Evolutionary conservation across 352 stramenopile genomes (phyloP), one percentile per base, ranked within the genome.

Genomic region (Thraustochytrium sp.): DNA sequence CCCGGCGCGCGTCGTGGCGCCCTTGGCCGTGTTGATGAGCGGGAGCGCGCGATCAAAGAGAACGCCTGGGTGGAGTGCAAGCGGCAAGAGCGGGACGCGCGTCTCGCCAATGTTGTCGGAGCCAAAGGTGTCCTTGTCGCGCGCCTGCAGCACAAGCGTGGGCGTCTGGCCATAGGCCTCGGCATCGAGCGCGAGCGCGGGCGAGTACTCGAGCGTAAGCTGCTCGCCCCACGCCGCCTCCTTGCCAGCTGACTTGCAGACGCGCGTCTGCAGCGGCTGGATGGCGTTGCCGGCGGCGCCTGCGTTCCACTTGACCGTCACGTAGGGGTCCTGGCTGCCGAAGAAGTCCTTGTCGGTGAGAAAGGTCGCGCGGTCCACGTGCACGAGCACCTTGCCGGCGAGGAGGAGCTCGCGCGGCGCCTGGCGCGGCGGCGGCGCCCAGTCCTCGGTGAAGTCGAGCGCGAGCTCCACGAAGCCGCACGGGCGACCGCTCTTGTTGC

Each of bases 41-140:
- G 68, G 68, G 8, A 80, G 49, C 18, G 68, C 40, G 0, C 68
- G 42, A 13, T 0, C n/a, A 80, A 80, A 64, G 9, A 65, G 5
- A 4, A 37, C 8, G 5, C 37, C 49, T 11, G 26, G 53, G 46
- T 40, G 23, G 23, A 37, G 0, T 23, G 68, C 68, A 21, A 80
- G 46, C 3, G 44, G 11, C 8, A 80, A 42, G 5, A 80, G 21
- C 3, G 68, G 68, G 11, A 80, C 13, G 23, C 31, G 48, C 4
- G 68, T 65, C 53, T 80, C 53, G 21, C 68, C 68, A 65, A 80
- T 80, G 8, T 48, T 9, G 37, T 80, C 68, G 49, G 34, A 61
- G 16, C 37, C 42, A 44, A 64, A 26, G 1, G 34, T 29, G 51
- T 80, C 68, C 51, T 80, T 80, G 44, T 80, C 68, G 2, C 18